phyloP scores from a whole-genome alignment of 1,139 yeast genomes.

The Saccharomyces pastorianus region DNA sequence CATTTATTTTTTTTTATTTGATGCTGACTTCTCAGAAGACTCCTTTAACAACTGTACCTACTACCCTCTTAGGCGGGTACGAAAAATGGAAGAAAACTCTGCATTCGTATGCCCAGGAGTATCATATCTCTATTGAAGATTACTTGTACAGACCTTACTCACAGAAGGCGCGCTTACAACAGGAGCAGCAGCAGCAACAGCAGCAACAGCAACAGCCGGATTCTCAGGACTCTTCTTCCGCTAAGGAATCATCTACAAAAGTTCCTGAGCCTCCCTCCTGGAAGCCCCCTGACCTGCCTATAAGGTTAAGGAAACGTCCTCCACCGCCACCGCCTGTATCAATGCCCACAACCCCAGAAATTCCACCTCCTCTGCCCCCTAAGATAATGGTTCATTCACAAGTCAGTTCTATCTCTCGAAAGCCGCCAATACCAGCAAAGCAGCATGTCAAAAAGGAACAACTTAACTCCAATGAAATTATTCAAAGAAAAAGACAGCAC shows the following conservation, averaged over 20 bases:
- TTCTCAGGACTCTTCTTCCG: neutral
- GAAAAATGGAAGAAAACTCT: slow-evolving; percentile 31
- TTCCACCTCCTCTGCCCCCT: slow-evolving; percentile 18
- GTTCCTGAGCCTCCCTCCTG: slow-evolving; percentile 14
- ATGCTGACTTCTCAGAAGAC: slow-evolving; percentile 17
- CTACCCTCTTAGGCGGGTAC: slow-evolving; percentile 28
- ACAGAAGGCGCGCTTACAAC: slow-evolving; percentile 7
- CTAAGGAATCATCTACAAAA: slow-evolving; percentile 4
- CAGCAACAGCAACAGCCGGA: slow-evolving; percentile 2
- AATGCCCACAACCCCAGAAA: slow-evolving; percentile 9
- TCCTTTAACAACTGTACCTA: slow-evolving; percentile 20
- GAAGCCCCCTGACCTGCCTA: slow-evolving; percentile 23
- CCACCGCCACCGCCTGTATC: slow-evolving; percentile 27
- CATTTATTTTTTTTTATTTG: slow-evolving; percentile 25
- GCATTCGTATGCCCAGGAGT: slow-evolving; percentile 15
- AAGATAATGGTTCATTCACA: slow-evolving; percentile 8
- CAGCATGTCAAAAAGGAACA: neutral
- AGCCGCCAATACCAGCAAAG: slow-evolving; percentile 1
- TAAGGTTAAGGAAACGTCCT: slow-evolving; percentile 21
- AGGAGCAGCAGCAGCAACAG: slow-evolving; percentile 1
- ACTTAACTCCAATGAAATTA: neutral
- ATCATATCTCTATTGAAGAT: slow-evolving; percentile 14
- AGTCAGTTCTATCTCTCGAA: neutral
- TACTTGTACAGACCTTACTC: slow-evolving; percentile 21
- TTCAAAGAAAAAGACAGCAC: neutral